Evolutionary conservation across 768 basidiomycete genomes (phyloP).

Genomic region (Filobasidium wieringae): DNA sequence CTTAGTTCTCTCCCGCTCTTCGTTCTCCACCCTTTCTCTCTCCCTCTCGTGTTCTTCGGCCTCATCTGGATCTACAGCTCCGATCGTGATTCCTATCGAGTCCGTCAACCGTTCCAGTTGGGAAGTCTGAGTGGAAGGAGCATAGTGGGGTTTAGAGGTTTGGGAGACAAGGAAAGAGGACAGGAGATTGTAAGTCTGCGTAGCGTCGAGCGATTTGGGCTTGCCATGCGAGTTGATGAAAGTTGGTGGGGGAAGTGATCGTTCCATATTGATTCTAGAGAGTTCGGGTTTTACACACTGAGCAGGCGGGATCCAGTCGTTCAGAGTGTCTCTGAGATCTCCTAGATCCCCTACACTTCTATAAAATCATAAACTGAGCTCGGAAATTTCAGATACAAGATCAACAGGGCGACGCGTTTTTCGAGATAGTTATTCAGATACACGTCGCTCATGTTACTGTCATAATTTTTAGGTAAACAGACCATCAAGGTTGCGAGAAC

Average conservation of each 20-base stretch:
- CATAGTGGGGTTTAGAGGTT: neutral
- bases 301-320: too few species aligned
- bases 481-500: too few species aligned
- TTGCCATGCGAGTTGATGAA: neutral
- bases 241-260: slow-evolving; percentile 3
- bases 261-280: neutral
- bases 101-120: neutral
- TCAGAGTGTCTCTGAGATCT: too few species aligned
- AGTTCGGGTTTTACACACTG: too few species aligned
- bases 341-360: too few species aligned
- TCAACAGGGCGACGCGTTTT: too few species aligned
- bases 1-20: slow-evolving; percentile 17
- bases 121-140: neutral
- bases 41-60: slow-evolving; percentile 19
- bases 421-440: too few species aligned
- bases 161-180: neutral
- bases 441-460: too few species aligned
- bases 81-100: neutral
- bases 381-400: too few species aligned
- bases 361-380: too few species aligned
- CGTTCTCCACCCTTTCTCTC: slow-evolving; percentile 22
- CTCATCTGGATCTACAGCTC: neutral
- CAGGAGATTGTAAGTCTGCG: slow-evolving; percentile 3
- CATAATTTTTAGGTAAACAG: too few species aligned
- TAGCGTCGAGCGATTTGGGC: neutral